Evolutionary conservation across 805 yeast species (phyloP), one percentile per base, ranked within the genome.

Genomic region (Ogataea nitratoaversa): DNA sequence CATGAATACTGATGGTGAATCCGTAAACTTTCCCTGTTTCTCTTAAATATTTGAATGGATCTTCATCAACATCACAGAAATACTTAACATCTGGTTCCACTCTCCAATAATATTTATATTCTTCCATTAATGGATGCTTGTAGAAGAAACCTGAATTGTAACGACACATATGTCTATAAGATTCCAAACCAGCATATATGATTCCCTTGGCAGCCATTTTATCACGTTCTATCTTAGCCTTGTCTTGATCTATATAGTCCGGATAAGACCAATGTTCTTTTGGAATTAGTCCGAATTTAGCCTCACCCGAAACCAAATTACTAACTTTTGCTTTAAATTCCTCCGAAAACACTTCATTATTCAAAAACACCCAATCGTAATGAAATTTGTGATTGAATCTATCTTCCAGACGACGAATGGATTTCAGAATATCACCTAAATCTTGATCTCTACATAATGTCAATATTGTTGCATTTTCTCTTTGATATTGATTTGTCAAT

Each of bases 351-450:
- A 75, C 80, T 41, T 74, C 80, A 59, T 91, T 91, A 64, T 90
- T 90, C 50, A 91, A 67, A 62, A 90, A 90, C 13, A 89, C 90
- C 96, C 96, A 90, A 59, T 88, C 95, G 60, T 90, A 90, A 49
- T 84, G 77, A 65, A 57, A 89, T 46, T 79, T 68, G 36, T 64
- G 60, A 67, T 91, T 89, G 68, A 89, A 89, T 40, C 90, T 74
- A 60, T 83, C 87, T 68, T 87, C 95, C 29, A 86, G 75, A 42
- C 74, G 70, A 41, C 82, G 71, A 44, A 88, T 81, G 5, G 93
- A 78, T 34, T 67, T 71, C 27, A 82, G 47, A 37, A 84, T 66
- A n/a, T 68, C 70, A 49, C 66, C 56, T 45, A 84, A 57, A 52
- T 86, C 95, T 20, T 65, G 54, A 62, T 86, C 81, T 55, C 93